Evolutionary conservation across 805 yeast genomes (phyloP), one percentile per base, ranked within the genome.

Genomic region (Wickerhamomyces chambardii): DNA sequence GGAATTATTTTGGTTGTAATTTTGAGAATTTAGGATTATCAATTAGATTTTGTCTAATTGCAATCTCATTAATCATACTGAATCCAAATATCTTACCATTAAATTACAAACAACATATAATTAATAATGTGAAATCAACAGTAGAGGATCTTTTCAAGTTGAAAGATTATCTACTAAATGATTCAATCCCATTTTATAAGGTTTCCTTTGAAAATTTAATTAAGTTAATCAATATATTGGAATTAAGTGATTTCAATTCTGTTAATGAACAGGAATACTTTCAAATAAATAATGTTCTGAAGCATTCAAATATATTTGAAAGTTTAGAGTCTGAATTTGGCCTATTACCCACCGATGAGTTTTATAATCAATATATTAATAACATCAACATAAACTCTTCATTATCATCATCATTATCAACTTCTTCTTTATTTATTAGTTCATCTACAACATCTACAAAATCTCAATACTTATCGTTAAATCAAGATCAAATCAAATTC

Each of bases 331-430:
- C 50, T 2, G 30, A 30, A 3, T 26, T 28, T n/a, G 52, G 52
- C 1, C 29, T 47, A 26, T 34, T 47, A 3, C 52, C 52, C 15
- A 36, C 39, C 10, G 43, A 44, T 28, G 52, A 47, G 28, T 47
- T 47, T 39, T 44, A 43, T 30, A 46, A 44, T 33, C 28, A 37
- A 8, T 47, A 41, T 28, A 37, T 47, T 18, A 34, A 44, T 1
- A 24, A 34, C 28, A 44, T 46, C 4, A 11, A 24, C 12, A n/a
- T n/a, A n/a, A n/a, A n/a, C n/a, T n/a, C n/a, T 21, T 21, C 24
- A 21, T 21, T 21, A n/a, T n/a, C n/a, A n/a, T n/a, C n/a, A n/a
- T n/a, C n/a, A n/a, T n/a, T n/a, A n/a, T n/a, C n/a, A n/a, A n/a
- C n/a, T n/a, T n/a, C n/a, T n/a, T n/a, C n/a, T n/a, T n/a, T n/a